A percentile compares a stretch with the other conserved stretches of the same genome.
Evolutionary conservation across 495 filamentous ascomycete genomes (phyloP).

Genomic region (Daldinia vernicosa): DNA sequence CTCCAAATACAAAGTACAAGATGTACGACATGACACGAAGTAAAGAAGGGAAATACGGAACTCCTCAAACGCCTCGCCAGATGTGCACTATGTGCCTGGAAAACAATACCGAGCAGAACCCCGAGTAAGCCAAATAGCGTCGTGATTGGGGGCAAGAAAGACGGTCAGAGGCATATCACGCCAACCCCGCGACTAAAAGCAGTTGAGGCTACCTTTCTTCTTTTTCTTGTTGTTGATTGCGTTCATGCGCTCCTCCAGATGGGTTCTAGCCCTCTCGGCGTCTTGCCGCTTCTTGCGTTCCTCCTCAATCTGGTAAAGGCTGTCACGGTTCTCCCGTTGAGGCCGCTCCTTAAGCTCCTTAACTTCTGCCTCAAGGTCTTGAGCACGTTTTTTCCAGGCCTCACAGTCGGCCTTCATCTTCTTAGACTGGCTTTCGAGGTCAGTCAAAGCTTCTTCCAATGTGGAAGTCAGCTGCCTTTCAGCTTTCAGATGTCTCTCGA

Average conservation of each 20-base stretch:
- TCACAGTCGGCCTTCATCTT: conserved; percentile 88
- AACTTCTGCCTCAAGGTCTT: conserved; percentile 80
- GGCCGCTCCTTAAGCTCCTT: conserved; percentile 65
- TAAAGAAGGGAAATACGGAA: conserved; percentile 7
- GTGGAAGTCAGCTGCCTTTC: conserved; percentile 96
- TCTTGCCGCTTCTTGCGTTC: conserved; percentile 86
- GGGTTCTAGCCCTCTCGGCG: conserved; percentile 85
- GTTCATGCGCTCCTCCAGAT: conserved; percentile 94
- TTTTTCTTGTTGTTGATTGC: conserved; percentile 92
- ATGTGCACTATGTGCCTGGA: conserved; percentile 21
- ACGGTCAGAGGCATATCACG: conserved; percentile 7
- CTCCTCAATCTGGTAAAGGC: conserved; percentile 92
- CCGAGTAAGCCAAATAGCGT: conserved; percentile 6
- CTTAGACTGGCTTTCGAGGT: conserved; percentile 86
- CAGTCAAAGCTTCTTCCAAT: conserved; percentile 92
- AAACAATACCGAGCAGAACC: conserved; percentile 13
- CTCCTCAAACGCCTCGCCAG: conserved; percentile 39
- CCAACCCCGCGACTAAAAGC: conserved; percentile 71
- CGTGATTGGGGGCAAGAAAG: conserved; percentile 12
- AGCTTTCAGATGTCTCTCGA: conserved; percentile 95
- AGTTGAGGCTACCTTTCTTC: conserved; percentile 95
- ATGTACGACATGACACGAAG: conserved; percentile 18
- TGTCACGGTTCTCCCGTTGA: conserved; percentile 63
- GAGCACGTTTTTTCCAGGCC: conserved; percentile 85
- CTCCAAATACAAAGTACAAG: conserved; percentile 19